phyloP scores from a whole-genome alignment of 306 rosid species.

The Citrullus colocynthis region DNA sequence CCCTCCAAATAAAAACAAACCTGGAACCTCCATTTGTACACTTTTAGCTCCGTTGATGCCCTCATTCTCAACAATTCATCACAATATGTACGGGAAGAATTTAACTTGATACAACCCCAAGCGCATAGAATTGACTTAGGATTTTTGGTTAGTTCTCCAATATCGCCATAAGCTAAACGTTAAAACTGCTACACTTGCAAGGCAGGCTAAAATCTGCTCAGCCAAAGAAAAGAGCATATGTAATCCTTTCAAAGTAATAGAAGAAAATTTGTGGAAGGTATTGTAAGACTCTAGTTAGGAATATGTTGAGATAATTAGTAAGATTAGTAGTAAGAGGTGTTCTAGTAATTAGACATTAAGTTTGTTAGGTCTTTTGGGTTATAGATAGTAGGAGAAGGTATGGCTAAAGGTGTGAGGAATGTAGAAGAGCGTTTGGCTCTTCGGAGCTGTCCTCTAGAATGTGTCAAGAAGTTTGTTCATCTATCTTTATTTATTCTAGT shows the following conservation, averaged over 20 bases:
- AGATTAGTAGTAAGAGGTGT: too few species aligned
- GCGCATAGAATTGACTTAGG: conserved; percentile 9
- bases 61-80: background rate
- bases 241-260: background rate
- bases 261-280: background rate
- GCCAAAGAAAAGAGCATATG: background rate
- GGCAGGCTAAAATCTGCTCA: conserved; percentile 59
- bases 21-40: background rate
- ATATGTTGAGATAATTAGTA: too few species aligned
- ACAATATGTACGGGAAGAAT: background rate
- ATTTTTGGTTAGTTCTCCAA: conserved; percentile 32
- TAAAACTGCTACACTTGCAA: conserved; percentile 50
- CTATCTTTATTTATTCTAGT: too few species aligned
- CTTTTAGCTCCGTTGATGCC: background rate
- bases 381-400: too few species aligned
- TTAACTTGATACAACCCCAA: background rate
- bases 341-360: too few species aligned
- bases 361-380: too few species aligned
- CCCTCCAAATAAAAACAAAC: background rate
- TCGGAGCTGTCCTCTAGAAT: too few species aligned
- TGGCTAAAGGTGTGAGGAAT: too few species aligned
- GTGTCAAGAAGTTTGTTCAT: too few species aligned
- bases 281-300: background rate
- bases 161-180: conserved; percentile 59
- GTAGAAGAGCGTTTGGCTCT: too few species aligned